These are phyloP conservation scores for Lablab purpureus DNA, from an alignment of 306 rosid species.

Conservation along the genomic window DNA sequence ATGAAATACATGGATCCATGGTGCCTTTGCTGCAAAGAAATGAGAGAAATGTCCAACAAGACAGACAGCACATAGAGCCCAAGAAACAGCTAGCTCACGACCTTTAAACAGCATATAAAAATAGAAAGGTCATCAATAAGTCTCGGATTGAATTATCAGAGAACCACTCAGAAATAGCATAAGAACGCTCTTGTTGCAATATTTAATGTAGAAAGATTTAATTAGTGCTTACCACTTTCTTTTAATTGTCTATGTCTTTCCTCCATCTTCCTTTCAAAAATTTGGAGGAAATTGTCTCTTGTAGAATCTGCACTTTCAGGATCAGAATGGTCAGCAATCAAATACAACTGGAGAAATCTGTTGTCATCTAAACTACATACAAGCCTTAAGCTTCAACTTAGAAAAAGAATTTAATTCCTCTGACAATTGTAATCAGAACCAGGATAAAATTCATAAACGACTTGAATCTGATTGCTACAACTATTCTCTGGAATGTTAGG, in stretches of 20 bases:
- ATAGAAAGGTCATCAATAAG: constrained; percentile 43
- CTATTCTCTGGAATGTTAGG: constrained; percentile 1
- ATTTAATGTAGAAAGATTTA: constrained; percentile 21
- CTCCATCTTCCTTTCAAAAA: constrained; percentile 88
- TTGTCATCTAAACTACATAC: constrained; percentile 21
- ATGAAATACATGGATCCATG: constrained; percentile 86
- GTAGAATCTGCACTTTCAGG: constrained; percentile 76
- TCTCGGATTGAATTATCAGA: constrained; percentile 40
- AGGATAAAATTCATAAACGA: constrained; percentile 27
- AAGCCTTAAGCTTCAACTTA: constrained; percentile 43
- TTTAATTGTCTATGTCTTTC: constrained; percentile 76
- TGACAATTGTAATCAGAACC: constrained; percentile 28
- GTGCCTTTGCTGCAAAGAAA: constrained; percentile 82
- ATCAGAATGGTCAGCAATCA: constrained; percentile 53
- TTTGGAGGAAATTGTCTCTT: constrained; percentile 72
- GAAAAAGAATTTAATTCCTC: constrained; percentile 24
- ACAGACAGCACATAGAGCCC: constrained; percentile 97
- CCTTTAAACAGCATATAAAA: constrained; percentile 60
- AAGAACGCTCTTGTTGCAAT: constrained; percentile 45
- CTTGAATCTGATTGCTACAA: constrained; percentile 21
- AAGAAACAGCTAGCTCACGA: constrained; percentile 87
- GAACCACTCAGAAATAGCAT: constrained; percentile 38
- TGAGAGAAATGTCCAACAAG: constrained; percentile 92
- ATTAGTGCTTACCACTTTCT: constrained; percentile 78
- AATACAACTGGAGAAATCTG: constrained; percentile 39